A percentile compares a stretch with the other conserved stretches of the same genome.
phyloP scores from a whole-genome alignment of 2,329 filamentous ascomycete genomes.

The Gnomoniopsis sp. region DNA sequence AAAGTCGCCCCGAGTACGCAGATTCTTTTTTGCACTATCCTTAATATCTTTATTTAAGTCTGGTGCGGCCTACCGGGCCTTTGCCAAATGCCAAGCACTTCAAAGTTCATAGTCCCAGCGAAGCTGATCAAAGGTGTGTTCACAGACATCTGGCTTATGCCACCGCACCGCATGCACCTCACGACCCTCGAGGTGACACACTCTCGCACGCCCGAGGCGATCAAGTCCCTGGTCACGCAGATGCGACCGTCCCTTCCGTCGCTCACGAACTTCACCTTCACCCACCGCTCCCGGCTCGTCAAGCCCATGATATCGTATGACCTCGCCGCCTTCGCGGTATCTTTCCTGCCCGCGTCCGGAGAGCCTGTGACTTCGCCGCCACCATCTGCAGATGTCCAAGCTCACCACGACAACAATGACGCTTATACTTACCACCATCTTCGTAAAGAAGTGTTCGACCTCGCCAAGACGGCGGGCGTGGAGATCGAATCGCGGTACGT shows the following conservation, averaged over 20 bases:
- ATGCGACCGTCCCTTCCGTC: slow-evolving; percentile 54
- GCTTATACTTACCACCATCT: slow-evolving; percentile 87
- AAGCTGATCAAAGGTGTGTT: not conserved
- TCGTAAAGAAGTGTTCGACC: slow-evolving; percentile 69
- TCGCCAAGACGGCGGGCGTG: slow-evolving; percentile 60
- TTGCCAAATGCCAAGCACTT: not conserved
- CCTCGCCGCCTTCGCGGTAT: slow-evolving; percentile 78
- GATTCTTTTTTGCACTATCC: not conserved
- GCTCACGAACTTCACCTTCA: slow-evolving; percentile 64
- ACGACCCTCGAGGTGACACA: slow-evolving; percentile 84
- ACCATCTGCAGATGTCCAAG: slow-evolving; percentile 22
- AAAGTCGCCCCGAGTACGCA: slow-evolving; percentile 66
- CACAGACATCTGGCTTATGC: slow-evolving; percentile 79
- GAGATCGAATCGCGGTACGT: slow-evolving; percentile 75
- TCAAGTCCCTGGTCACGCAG: slow-evolving; percentile 56
- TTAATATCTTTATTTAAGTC: not conserved
- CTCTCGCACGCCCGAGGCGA: slow-evolving; percentile 67
- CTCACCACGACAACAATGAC: slow-evolving; percentile 43
- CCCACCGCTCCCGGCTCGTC: slow-evolving; percentile 70
- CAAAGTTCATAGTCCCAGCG: not conserved
- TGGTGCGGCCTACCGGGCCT: not conserved
- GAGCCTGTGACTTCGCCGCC: slow-evolving; percentile 45
- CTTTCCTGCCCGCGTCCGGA: slow-evolving; percentile 76
- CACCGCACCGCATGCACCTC: slow-evolving; percentile 72
- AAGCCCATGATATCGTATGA: slow-evolving; percentile 84